Conservation (phyloP, 2,329 filamentous ascomycete genomes). For the Botrytis medusae region DNA sequence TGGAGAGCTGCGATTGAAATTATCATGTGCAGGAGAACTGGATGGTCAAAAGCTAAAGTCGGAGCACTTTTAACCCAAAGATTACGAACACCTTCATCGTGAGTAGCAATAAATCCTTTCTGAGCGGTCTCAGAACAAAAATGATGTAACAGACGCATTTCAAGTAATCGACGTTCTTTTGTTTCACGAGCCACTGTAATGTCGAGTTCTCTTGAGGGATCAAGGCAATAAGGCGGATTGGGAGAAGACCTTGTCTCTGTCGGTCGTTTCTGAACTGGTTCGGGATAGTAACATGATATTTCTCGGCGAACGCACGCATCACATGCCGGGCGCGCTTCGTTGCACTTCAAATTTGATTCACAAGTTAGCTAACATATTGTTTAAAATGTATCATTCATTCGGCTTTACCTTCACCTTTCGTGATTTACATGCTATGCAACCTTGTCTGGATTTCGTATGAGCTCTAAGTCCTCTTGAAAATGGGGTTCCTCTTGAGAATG, state of each 20-base stretch:
- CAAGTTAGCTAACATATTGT: neutral
- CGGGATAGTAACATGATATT: neutral
- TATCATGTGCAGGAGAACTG: neutral
- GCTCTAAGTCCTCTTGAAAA: neutral
- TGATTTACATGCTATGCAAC: neutral
- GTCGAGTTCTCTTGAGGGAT: neutral
- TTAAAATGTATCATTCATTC: neutral
- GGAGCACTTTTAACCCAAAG: neutral
- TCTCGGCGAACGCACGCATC: neutral
- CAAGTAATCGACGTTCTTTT: neutral
- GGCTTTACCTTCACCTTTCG: neutral
- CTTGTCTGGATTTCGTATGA: neutral
- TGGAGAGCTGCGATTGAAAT: neutral
- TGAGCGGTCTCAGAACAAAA: neutral
- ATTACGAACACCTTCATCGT: neutral
- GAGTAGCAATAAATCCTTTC: neutral
- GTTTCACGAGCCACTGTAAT: neutral
- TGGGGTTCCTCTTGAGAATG: neutral
- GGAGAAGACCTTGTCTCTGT: neutral
- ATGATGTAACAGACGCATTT: neutral
- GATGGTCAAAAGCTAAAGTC: neutral
- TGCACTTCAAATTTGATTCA: neutral
- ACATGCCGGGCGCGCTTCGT: neutral
- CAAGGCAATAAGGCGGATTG: neutral
- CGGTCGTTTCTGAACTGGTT: neutral